A percentile compares a stretch with the other conserved stretches of the same genome.
Conservation (phyloP, 495 filamentous ascomycete species). For the Jackrogersella multiformis region DNA sequence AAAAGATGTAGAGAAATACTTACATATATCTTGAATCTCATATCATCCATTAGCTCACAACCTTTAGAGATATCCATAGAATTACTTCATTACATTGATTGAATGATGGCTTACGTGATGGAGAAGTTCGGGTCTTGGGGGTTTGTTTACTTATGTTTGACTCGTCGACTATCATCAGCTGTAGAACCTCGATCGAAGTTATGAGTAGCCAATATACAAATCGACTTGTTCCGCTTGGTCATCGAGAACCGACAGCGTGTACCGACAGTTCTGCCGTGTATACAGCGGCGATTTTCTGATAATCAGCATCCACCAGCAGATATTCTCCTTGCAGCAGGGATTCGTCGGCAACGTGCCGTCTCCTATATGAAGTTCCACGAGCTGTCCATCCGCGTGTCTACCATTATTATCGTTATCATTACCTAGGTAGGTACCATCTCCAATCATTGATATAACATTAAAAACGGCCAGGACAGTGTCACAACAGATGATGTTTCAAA, state of each 20-base stretch:
- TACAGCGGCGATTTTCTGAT: constrained; percentile 12
- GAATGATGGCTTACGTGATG: background rate
- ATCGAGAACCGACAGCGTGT: background rate
- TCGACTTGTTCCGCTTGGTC: constrained; percentile 19
- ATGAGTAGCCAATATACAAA: background rate
- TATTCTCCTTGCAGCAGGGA: background rate
- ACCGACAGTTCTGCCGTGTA: constrained; percentile 18
- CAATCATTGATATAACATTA: background rate
- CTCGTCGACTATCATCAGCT: background rate
- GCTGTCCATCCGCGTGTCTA: background rate
- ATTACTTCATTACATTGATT: background rate
- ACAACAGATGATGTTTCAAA: background rate
- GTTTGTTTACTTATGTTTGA: background rate
- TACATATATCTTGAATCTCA: background rate
- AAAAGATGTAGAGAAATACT: background rate
- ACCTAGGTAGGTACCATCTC: background rate
- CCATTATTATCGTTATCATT: background rate
- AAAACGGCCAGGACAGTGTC: background rate
- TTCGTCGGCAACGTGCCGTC: constrained; percentile 6
- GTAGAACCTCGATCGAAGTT: constrained; percentile 36
- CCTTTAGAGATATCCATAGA: background rate
- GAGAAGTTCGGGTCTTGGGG: background rate
- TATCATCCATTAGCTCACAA: background rate
- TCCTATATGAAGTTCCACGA: constrained; percentile 19
- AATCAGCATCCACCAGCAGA: background rate